These are phyloP conservation scores for Coemansia sp. DNA, from an alignment of 192 early-diverging fungal genomes.

Conservation along the genomic window DNA sequence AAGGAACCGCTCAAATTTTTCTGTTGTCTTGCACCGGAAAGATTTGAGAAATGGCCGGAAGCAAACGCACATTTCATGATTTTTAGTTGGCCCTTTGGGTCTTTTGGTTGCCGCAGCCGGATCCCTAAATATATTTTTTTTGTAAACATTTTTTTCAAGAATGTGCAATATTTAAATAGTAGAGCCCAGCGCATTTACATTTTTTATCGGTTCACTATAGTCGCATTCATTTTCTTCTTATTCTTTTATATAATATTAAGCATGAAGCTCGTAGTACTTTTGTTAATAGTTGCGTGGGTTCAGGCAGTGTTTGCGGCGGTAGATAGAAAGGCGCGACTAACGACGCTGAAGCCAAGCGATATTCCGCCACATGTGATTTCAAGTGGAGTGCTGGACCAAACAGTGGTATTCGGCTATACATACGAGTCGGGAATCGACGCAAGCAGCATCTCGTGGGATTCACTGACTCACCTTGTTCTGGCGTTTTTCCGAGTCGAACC, in stretches of 20 bases:
- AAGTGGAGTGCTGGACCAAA: conserved; percentile 32
- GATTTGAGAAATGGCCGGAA: neutral
- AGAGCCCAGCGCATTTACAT: neutral
- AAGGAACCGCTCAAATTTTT: neutral
- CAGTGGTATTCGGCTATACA: conserved; percentile 45
- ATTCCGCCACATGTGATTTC: conserved; percentile 20
- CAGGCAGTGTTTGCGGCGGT: neutral
- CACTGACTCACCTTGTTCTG: conserved; percentile 62
- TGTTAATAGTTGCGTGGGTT: neutral
- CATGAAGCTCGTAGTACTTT: neutral
- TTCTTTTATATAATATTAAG: neutral
- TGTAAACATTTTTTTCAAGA: conserved; percentile 1
- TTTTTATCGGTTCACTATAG: no score
- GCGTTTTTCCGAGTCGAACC: conserved; percentile 55
- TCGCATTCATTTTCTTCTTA: neutral
- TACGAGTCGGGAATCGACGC: conserved; percentile 27
- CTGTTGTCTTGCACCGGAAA: neutral
- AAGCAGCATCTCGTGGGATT: conserved; percentile 49
- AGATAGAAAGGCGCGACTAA: neutral
- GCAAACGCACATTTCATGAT: neutral
- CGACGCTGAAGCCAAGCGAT: conserved; percentile 12
- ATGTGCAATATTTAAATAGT: neutral
- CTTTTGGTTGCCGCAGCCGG: neutral
- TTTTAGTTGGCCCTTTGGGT: neutral
- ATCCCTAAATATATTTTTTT: neutral